Base-by-base conservation (phyloP, 2,329 filamentous ascomycete species). In the Colletotrichum gigasporum region DNA sequence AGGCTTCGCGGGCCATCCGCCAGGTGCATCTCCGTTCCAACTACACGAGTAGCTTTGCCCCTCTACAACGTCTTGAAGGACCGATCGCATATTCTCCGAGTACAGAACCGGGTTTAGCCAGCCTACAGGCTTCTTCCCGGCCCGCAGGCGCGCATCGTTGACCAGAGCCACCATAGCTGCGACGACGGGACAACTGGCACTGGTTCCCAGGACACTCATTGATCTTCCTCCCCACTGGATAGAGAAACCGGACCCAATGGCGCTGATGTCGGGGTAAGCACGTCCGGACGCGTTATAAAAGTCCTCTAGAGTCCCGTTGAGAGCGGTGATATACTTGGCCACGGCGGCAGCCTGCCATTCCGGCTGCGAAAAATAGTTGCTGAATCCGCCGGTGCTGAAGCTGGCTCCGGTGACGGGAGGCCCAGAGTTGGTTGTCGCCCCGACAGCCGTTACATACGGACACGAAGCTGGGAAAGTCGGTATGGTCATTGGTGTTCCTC, bases 401-500 rank as follows among this genome's bases (percentile, higher is more conserved):
- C 68, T 68, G 2, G 83, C 79, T 2, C 78, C 83, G 2, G 68
- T 71, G 10, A 82, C 77, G 0, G 79, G 79, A 4, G 75, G 71
- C 3, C 69, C 68, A 2, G 68, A 68, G 67, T 77, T 77, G 37
- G 65, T 71, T 1, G 87, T 89, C 2, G 85, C 90, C 6, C 90
- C 90, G 1, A 92, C 85, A 2, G 83, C 78, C 0, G 90, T 92
- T 7, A 92, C 85, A 73, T 86, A 92, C 0, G 90, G 90, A 69
- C 90, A 93, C 0, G 85, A 84, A 0, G 84, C 85, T 0, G 90
- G 90, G 75, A 92, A 93, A 5, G 82, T 83, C 1, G 88, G 83
- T 28, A 87, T 78, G 71, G 90, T 87, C 18, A 83, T 79, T 9
- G 83, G 82, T 1, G 79, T 82, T 63, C 85, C 81, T 42, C 76